Base-by-base conservation (phyloP, 176 grass and related monocot genomes). In the Cymbopogon citratus region DNA sequence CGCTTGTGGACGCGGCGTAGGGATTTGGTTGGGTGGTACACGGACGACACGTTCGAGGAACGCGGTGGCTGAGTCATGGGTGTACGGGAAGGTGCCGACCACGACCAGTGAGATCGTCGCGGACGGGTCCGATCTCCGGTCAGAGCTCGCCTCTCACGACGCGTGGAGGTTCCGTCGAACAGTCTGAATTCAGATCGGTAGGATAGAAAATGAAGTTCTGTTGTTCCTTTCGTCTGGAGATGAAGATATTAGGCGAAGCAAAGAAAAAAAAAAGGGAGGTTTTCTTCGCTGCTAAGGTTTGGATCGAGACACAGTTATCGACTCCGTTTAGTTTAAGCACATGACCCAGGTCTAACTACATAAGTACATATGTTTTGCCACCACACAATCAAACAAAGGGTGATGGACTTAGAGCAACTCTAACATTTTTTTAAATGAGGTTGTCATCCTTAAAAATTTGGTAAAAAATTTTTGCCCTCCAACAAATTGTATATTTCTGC, bases 41-140 rank as follows among this genome's bases (percentile, higher is more conserved):
- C 1, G 45, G 74, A 1, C 84, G 88, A 83, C 88, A 69, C 79
- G 79, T 90, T 86, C 74, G 84, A 90, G 78, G 87, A 45, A 10
- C 3, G 12, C 66, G 83, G 76, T 48, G 65, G 83, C 77, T 81
- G 87, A 89, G 87, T 81, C 83, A 89, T 73, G 24, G 31, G 11
- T 72, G 71, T 85, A 85, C 81, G 65, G 73, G 74, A 77, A 77
- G 46, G 18, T 66, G 80, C 72, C 61, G 74, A 73, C 67, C 73
- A n/a, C 46, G 12, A 21, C 45, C 31, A 33, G 31, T 23, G 13
- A 35, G 10, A 54, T 25, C 0, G 1, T 49, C 46, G 46, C 18
- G 46, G 46, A 49, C 46, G 46, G 46, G 46, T 18, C 45, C 14
- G 74, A 90, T 84, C 45, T 31, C 28, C 77, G 63, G 63, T 68